These are phyloP conservation scores for Adiantum capillusveneris DNA, from an alignment of 75 land plant species.

Conservation along the genomic window DNA sequence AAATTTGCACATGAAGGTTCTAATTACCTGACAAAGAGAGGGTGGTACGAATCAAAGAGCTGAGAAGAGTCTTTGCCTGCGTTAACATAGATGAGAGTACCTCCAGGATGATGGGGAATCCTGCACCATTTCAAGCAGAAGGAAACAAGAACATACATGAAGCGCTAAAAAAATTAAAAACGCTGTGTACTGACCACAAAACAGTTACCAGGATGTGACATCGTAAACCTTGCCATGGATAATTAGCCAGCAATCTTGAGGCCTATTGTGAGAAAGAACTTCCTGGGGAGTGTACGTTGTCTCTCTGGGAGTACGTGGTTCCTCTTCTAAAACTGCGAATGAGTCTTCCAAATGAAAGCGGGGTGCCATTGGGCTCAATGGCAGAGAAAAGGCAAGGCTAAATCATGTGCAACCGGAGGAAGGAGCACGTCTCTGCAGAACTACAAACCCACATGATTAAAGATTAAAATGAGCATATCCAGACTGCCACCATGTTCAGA, in stretches of 20 bases:
- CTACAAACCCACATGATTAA: too few species aligned
- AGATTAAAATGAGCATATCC: too few species aligned
- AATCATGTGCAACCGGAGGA: too few species aligned
- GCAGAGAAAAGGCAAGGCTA: too few species aligned
- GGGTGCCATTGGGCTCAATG: too few species aligned
- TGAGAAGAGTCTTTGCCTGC: constrained; percentile 46
- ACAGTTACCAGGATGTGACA: constrained; percentile 25
- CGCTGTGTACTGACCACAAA: not conserved
- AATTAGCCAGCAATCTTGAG: constrained; percentile 30
- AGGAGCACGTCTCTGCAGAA: too few species aligned
- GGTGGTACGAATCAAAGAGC: constrained; percentile 49
- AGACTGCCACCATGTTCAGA: too few species aligned
- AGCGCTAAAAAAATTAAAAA: not conserved
- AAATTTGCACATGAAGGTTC: too few species aligned
- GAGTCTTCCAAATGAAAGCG: too few species aligned
- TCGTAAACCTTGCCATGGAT: constrained; percentile 29
- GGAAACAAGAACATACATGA: not conserved
- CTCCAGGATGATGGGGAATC: constrained; percentile 46
- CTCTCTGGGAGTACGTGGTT: too few species aligned
- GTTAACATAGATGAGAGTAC: constrained; percentile 30
- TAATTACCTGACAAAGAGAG: constrained; percentile 50
- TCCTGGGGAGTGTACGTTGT: constrained; percentile 22
- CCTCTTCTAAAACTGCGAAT: too few species aligned
- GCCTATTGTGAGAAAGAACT: constrained; percentile 15
- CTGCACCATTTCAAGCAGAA: constrained; percentile 10